Evolutionary conservation across 75 land plant genomes (phyloP).

Genomic region (Selaginella moellendorffii): DNA sequence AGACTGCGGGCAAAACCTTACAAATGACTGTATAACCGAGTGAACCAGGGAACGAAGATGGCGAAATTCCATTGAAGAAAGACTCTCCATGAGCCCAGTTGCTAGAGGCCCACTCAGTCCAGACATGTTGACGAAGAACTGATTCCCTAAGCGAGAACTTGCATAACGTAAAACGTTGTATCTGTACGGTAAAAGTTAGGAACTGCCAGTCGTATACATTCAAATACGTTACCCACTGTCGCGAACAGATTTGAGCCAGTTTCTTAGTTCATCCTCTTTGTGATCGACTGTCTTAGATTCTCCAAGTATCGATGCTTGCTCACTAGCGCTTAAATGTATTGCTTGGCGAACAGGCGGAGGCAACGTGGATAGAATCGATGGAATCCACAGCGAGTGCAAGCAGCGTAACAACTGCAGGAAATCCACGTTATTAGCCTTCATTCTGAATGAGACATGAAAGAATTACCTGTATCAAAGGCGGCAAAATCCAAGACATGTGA

Average conservation of each 20-base stretch:
- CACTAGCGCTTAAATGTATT: conserved; percentile 49
- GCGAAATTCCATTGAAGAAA: conserved; percentile 77
- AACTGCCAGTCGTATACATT: neutral
- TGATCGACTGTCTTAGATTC: conserved; percentile 29
- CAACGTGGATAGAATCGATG: conserved; percentile 30
- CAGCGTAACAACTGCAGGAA: conserved; percentile 67
- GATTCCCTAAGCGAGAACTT: conserved; percentile 46
- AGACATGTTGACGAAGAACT: conserved; percentile 45
- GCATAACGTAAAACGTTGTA: conserved; percentile 82
- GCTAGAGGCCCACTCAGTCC: conserved; percentile 25
- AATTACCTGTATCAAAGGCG: conserved; percentile 71
- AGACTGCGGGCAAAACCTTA: conserved; percentile 50
- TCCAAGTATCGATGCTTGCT: conserved; percentile 65
- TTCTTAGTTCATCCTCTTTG: conserved; percentile 62
- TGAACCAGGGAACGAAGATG: conserved; percentile 81
- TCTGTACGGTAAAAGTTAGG: conserved; percentile 27
- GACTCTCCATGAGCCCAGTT: conserved; percentile 57
- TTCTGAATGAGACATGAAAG: conserved; percentile 2
- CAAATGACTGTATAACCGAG: conserved; percentile 54
- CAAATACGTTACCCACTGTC: conserved; percentile 77
- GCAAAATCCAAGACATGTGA: conserved; percentile 80
- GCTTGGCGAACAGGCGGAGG: conserved; percentile 61
- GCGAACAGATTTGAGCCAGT: conserved; percentile 85
- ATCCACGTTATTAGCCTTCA: too few species aligned
- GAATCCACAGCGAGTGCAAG: conserved; percentile 80